Evolutionary conservation across 768 basidiomycete genomes (phyloP), one percentile per base, ranked within the genome.

Genomic region (Serendipita sp.): DNA sequence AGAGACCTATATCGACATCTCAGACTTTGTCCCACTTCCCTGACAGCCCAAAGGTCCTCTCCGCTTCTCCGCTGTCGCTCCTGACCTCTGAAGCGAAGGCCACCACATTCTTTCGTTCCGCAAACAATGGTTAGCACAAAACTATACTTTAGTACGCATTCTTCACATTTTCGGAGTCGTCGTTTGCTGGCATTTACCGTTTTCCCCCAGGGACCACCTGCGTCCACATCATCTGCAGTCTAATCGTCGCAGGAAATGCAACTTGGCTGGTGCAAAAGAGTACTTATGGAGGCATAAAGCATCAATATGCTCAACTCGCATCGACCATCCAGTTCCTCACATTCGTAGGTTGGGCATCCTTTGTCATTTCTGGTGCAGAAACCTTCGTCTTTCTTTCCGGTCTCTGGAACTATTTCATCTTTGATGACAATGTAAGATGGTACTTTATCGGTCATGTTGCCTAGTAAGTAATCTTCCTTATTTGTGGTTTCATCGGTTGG

Each of bases 221-320:
- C n/a, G 63, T 64, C 16, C 46, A 64, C 63, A 64, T 53, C 33
- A 48, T 53, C 13, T 46, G 44, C 11, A 52, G 46, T 46, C 52
- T 64, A 52, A 64, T 52, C 45, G 52, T 48, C 3, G 63, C 52
- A 27, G 63, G 63, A 23, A 48, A 27, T 6, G 63, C 46, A 29
- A 50, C 63, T 11, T 27, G 62, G 4, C 8, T 31, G 6, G 43
- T 46, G 1, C 44, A 45, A 45, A 45, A 45, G 11, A 11, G 13
- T 11, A 11, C 44, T 45, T 11, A 18, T 18, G 44, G 44, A 45
- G n/a, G 44, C 11, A 45, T 45, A 11, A 45, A 18, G 13, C n/a
- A 45, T 18, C 44, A 53, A 53, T 27, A 29, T 53, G 52, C 16
- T 10, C 52, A 15, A 53, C 52, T 10, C 10, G 11, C 52, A 11